phyloP scores from a whole-genome alignment of 139 green algal species.

The Tetradesmus obliquus region DNA sequence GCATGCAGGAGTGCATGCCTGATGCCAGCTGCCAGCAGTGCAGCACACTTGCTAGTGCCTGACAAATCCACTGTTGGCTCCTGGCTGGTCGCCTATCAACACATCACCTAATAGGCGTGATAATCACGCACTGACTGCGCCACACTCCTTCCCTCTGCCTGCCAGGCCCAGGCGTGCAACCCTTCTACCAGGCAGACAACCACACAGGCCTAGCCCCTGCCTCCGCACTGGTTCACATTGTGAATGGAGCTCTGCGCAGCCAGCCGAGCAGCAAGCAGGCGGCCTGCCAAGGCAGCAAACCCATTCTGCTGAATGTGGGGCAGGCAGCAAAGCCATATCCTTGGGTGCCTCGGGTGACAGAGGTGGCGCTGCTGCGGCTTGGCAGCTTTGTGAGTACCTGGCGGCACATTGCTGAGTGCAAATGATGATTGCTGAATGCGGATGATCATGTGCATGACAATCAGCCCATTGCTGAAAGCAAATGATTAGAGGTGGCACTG shows the following conservation, averaged over 20 bases:
- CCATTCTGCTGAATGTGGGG: slow-evolving; percentile 89
- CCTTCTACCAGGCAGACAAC: slow-evolving; percentile 28
- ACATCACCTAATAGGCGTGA: too few relatives aligned
- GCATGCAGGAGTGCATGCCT: too few relatives aligned
- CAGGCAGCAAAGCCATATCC: slow-evolving; percentile 78
- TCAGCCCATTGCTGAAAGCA: too few relatives aligned
- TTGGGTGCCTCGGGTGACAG: slow-evolving; percentile 63
- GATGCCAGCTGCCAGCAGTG: too few relatives aligned
- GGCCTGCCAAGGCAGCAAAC: slow-evolving; percentile 87
- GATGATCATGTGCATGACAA: too few relatives aligned
- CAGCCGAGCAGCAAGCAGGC: slow-evolving; percentile 64
- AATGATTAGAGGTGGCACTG: too few relatives aligned
- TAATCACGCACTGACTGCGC: too few relatives aligned
- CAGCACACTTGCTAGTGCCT: too few relatives aligned
- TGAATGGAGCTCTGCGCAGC: not conserved
- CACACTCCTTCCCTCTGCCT: not conserved
- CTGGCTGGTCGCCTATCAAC: too few relatives aligned
- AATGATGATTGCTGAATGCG: too few relatives aligned
- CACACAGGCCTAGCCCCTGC: not conserved
- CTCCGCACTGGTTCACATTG: not conserved
- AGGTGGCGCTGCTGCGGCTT: slow-evolving; percentile 51
- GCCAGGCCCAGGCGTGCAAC: slow-evolving; percentile 17
- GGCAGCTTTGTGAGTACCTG: slow-evolving; percentile 39
- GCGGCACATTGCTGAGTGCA: not conserved
- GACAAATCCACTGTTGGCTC: too few relatives aligned